Evolutionary conservation across 441 rosid species (phyloP), one percentile per base, ranked within the genome.

Genomic region (Metrosideros polymorpha): DNA sequence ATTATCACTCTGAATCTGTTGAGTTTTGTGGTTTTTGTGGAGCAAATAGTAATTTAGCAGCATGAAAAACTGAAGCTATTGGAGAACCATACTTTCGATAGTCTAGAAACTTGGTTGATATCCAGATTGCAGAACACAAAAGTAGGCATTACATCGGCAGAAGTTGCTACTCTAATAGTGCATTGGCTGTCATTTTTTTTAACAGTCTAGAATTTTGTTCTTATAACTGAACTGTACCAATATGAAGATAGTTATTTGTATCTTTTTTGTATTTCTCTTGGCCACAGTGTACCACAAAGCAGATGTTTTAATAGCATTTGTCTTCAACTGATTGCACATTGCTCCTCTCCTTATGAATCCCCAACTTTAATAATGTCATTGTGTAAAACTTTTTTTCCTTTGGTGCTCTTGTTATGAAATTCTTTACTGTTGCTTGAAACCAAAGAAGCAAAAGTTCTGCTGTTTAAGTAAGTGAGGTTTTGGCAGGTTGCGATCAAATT

Each of bases 401-500:
- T 10, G n/a, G 17, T 39, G 45, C 55, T 61, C 54, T 84, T 84
- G 57, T 17, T 45, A 75, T 47, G 29, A 84, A 45, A 43, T 87
- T 13, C 39, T 84, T 84, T 50, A 84, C 47, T 71, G 47, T 39
- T 39, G 79, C 79, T 39, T 22, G 79, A 39, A 71, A 39, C 47
- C 47, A 32, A 71, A 71, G 47, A 39, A 39, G 39, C n/a, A 71
- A 71, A 86, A 56, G 84, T 91, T 77, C 85, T 93, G 85, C 79
- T 71, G 7, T 39, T 71, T 39, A 39, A 71, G 89, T 87, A 35
- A 86, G 82, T 82, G 79, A 86, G 86, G 85, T 79, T 89, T 75
- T 92, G 82, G 88, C 94, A 98, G 99, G 96, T 85, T 98, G 99
- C 85, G 96, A 95, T 89, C 98, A 96, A 91, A 88, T 92, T 66